A percentile compares a stretch with the other conserved stretches of the same genome.
Conservation (phyloP, 1,284 basidiomycete species). For the Marasmius fiardii region DNA sequence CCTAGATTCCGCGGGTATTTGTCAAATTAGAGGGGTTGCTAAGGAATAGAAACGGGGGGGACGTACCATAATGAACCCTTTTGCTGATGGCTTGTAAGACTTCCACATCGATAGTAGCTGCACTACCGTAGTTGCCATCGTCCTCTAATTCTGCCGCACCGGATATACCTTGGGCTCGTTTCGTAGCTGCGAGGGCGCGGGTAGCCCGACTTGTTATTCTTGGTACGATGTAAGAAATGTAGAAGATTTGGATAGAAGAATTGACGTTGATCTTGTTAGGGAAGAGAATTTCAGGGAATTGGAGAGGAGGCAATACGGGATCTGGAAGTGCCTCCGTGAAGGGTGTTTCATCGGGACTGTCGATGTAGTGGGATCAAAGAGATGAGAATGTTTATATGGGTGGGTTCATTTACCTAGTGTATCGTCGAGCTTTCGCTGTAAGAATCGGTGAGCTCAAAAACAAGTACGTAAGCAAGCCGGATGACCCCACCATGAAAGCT, state of each 20-base stretch:
- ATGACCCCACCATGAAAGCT: conserved; percentile 80
- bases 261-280: conserved; percentile 90
- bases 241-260: conserved; percentile 85
- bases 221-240: conserved; percentile 78
- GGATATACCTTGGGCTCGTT: conserved; percentile 61
- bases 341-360: conserved; percentile 94
- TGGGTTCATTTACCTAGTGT: conserved; percentile 64
- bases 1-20: conserved; percentile 45
- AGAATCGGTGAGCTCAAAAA: conserved; percentile 7
- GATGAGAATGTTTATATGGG: conserved; percentile 6
- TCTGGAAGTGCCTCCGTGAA: conserved; percentile 85
- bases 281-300: conserved; percentile 77
- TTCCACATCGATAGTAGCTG: conserved; percentile 93
- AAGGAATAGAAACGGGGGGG: conserved; percentile 12
- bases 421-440: conserved; percentile 88
- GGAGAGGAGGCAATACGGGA: conserved; percentile 78
- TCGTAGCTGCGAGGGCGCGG: conserved; percentile 52
- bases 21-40: neutral
- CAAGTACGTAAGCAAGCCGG: neutral
- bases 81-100: conserved; percentile 92
- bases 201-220: conserved; percentile 76
- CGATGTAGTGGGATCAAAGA: conserved; percentile 8
- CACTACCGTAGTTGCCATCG: conserved; percentile 97
- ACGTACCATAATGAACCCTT: conserved; percentile 94
- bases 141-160: conserved; percentile 73